phyloP scores from a whole-genome alignment of 169 alveolate genomes.

The Eimeria falciformis region DNA sequence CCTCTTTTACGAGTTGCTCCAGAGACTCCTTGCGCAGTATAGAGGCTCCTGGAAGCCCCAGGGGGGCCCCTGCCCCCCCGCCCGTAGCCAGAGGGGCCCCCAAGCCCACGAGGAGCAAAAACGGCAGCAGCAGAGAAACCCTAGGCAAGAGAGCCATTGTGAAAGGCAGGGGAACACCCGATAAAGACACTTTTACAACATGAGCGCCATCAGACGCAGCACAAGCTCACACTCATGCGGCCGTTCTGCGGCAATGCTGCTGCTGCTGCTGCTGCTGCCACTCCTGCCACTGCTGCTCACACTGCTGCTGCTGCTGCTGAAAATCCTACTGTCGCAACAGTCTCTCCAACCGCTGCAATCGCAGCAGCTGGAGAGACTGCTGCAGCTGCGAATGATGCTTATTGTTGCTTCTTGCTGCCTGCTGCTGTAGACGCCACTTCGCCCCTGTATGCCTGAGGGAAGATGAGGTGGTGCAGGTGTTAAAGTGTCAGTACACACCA shows the following conservation, averaged over 20 bases:
- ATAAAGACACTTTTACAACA: not conserved
- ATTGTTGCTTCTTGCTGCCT: too few species aligned
- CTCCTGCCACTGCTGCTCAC: conserved; percentile 4
- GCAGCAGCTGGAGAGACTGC: conserved; percentile 28
- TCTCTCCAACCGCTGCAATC: not conserved
- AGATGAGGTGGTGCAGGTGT: too few species aligned
- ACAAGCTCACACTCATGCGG: not conserved
- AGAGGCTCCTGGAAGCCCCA: not conserved
- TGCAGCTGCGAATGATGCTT: too few species aligned
- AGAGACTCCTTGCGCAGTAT: not conserved
- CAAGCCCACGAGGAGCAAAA: not conserved
- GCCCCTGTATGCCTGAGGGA: too few species aligned
- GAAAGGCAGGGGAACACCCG: not conserved
- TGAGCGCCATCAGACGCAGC: not conserved
- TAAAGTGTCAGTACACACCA: too few species aligned
- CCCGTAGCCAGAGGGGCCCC: too few species aligned
- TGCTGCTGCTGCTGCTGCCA: conserved; percentile 25
- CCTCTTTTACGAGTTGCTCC: not conserved
- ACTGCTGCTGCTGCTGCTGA: not conserved
- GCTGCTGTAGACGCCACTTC: too few species aligned
- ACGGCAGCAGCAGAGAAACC: not conserved
- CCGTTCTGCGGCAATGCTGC: not conserved
- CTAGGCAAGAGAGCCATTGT: not conserved
- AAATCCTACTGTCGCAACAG: not conserved
- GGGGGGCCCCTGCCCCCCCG: not conserved